Evolutionary conservation across 2,329 filamentous ascomycete species (phyloP), one percentile per base, ranked within the genome.

Genomic region (Xylariales sp.): DNA sequence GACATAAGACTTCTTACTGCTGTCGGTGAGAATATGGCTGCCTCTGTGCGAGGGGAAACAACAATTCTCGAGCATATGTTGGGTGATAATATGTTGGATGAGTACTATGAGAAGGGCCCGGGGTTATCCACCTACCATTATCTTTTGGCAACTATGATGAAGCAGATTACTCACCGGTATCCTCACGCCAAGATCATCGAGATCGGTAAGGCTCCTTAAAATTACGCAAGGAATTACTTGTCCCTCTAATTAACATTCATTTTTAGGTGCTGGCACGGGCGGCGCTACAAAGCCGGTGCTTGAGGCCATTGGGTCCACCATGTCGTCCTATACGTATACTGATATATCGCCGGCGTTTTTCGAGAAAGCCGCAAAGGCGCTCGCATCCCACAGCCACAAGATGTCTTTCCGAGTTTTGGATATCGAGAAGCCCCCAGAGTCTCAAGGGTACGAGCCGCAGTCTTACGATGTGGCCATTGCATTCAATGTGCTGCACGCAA

Each of bases 251-350:
- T n/a, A n/a, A n/a, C n/a, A n/a, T n/a, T n/a, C n/a, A n/a, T n/a
- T n/a, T n/a, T n/a, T n/a, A n/a, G 64, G 66, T 33, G 65, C 60
- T 12, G 67, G 67, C 2, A 67, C 61, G 1, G 67, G 65, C 2
- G 59, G 55, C 5, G 52, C 62, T 0, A 70, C 69, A 0, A 47
- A 54, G 7, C 21, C 29, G 1, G 46, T 70, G 13, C 40, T 71
- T 4, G 42, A 52, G 2, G 20, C 36, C 5, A 42, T 70, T 12
- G 54, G 49, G 1, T 8, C 41, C 17, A n/a, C 30, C 5, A 63
- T 65, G 29, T 42, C 50, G 1, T 54, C 57, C 4, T 72, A 70
- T 42, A 66, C 62, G 1, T 72, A 57, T 46, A 70, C 69, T 0
- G 67, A 72, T 34, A 56, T 68, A 6, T 61, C 60, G 0, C 33